Conservation (phyloP, 2,329 filamentous ascomycete genomes). For the Claviceps humidiphila region DNA sequence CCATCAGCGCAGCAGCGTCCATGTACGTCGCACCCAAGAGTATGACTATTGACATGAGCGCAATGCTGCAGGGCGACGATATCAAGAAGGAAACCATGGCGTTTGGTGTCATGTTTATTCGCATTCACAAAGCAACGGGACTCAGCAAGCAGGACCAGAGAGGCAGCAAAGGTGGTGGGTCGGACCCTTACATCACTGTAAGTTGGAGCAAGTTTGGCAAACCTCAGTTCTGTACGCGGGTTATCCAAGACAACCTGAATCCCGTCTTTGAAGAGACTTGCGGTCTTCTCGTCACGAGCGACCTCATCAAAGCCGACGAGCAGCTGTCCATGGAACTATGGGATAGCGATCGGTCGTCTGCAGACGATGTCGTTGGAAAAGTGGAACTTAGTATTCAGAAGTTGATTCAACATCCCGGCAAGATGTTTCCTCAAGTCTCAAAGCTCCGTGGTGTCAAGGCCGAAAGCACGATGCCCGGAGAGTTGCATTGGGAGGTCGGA, state of each 20-base stretch:
- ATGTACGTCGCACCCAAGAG: constrained; percentile 94
- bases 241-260: constrained; percentile 89
- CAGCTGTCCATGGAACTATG: constrained; percentile 87
- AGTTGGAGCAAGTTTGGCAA: constrained; percentile 95
- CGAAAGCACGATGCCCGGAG: constrained; percentile 78
- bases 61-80: constrained; percentile 81
- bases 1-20: constrained; percentile 71
- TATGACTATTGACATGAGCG: constrained; percentile 80
- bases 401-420: constrained; percentile 80
- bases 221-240: constrained; percentile 92
- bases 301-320: constrained; percentile 87
- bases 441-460: constrained; percentile 72
- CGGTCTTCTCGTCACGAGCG: constrained; percentile 72
- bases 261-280: constrained; percentile 84
- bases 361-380: constrained; percentile 91
- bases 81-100: constrained; percentile 82
- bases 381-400: constrained; percentile 89
- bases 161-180: constrained; percentile 74
- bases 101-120: constrained; percentile 79
- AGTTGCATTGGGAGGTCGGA: constrained; percentile 91
- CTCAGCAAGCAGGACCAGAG: constrained; percentile 84
- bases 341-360: constrained; percentile 87
- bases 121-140: constrained; percentile 76
- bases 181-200: constrained; percentile 89
- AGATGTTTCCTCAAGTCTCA: constrained; percentile 82